These are phyloP conservation scores for Ascochyta fabae DNA, from an alignment of 2,329 filamentous ascomycete genomes.

Conservation along the genomic window DNA sequence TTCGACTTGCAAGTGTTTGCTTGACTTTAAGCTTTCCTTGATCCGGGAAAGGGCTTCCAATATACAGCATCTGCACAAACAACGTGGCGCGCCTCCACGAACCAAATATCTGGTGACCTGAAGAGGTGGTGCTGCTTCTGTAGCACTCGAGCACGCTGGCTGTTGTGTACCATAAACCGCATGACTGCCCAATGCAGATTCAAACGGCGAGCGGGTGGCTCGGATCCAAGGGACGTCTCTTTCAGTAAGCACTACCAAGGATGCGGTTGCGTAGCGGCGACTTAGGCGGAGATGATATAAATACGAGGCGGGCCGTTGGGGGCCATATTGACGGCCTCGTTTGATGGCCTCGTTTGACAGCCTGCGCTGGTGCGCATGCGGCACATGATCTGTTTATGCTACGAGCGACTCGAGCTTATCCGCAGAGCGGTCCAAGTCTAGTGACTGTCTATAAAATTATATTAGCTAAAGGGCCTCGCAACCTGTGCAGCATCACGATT, in stretches of 20 bases:
- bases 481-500: no score
- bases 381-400: not conserved
- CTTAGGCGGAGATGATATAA: not conserved
- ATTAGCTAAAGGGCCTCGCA: no score
- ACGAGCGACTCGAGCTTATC: not conserved
- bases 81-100: not conserved
- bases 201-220: not conserved
- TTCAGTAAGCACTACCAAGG: not conserved
- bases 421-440: not conserved
- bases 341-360: not conserved
- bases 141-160: not conserved
- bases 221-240: not conserved
- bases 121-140: not conserved
- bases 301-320: not conserved
- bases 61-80: not conserved
- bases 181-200: not conserved
- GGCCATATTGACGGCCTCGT: not conserved
- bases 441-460: not conserved
- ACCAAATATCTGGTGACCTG: not conserved
- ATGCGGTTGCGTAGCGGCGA: not conserved
- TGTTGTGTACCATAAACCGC: not conserved
- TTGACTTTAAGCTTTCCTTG: not conserved
- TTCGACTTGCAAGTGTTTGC: not conserved
- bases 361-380: not conserved
- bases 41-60: not conserved